Conservation (phyloP, 306 rosid species). For the Medicago truncatula region MtrunA17r5.0-ANR NC_053044.1:6660001-6660500, state of each 20-base stretch:
- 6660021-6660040: too few species aligned
- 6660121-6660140: too few species aligned
- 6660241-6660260: background rate
- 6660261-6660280: background rate
- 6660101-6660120: too few species aligned
- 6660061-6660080: too few species aligned
- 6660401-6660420: constrained; percentile 28
- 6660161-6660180: background rate
- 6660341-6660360: constrained; percentile 57
- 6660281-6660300: constrained; percentile 15
- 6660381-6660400: constrained; percentile 11
- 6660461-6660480: constrained; percentile 42
- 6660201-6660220: background rate
- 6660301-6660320: background rate
- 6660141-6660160: background rate
- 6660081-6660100: too few species aligned
- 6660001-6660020: too few species aligned
- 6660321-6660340: constrained; percentile 37
- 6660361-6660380: constrained; percentile 38
- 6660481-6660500: constrained; percentile 48
- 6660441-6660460: constrained; percentile 40
- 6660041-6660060: too few species aligned
- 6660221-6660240: constrained; percentile 3
- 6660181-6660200: background rate
- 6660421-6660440: constrained; percentile 35